Percentiles rank a stretch among this genome's conserved stretches.
Conservation (phyloP, 768 basidiomycete genomes). For the Russula lepida region DNA sequence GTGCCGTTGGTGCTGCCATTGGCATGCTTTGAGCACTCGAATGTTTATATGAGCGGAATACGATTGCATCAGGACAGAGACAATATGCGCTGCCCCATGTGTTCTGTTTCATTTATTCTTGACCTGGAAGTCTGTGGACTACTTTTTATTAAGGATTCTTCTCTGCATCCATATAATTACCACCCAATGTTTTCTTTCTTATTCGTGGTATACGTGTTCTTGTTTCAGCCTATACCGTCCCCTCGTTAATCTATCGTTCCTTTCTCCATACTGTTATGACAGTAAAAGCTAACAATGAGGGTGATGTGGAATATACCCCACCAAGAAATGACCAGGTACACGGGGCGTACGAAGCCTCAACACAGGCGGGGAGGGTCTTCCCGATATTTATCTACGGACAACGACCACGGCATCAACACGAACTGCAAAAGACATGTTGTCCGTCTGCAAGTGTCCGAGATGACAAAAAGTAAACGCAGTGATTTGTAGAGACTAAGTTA, state of each 20-base stretch:
- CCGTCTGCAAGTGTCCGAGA: constrained; percentile 20
- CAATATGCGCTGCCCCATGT: neutral
- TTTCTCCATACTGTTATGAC: neutral
- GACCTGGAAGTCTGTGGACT: neutral
- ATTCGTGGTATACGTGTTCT: constrained; percentile 1
- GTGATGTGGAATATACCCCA: constrained; percentile 6
- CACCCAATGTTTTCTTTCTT: neutral
- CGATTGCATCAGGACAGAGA: neutral
- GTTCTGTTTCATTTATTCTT: neutral
- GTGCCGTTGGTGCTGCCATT: constrained; percentile 15
- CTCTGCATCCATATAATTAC: constrained; percentile 1
- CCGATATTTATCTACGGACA: constrained; percentile 12
- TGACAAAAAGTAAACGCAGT: neutral
- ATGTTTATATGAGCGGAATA: neutral
- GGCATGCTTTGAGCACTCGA: constrained; percentile 15
- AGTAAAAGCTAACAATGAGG: neutral
- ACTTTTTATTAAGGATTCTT: neutral
- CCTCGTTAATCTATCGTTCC: constrained; percentile 10
- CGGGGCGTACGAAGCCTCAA: constrained; percentile 12
- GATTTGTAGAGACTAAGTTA: neutral
- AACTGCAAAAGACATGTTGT: constrained; percentile 8
- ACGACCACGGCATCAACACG: constrained; percentile 16
- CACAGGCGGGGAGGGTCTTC: constrained; percentile 7
- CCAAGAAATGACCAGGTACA: constrained; percentile 14
- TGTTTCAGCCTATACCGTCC: constrained; percentile 13